These are phyloP conservation scores for Zopfochytrium polystomum DNA, from an alignment of 371 early-diverging fungal species.

Conservation along the genomic window DNA sequence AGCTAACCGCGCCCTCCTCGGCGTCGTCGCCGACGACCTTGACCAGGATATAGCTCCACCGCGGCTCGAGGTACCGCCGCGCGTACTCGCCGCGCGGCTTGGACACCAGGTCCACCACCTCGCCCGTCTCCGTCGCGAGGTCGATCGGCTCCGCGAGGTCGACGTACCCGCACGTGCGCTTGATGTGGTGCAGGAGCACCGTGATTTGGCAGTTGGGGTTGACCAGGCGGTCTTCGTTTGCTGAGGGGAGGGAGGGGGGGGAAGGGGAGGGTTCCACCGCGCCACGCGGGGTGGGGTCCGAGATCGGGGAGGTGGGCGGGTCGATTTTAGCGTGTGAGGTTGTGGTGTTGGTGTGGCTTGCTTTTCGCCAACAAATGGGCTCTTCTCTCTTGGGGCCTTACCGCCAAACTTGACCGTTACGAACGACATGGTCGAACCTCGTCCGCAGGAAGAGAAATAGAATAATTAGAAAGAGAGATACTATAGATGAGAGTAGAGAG, in stretches of 20 bases:
- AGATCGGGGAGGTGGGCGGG: not conserved
- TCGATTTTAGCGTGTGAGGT: not conserved
- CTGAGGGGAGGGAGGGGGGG: too few species aligned
- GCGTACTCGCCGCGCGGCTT: slow-evolving; percentile 51
- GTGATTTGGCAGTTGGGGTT: slow-evolving; percentile 48
- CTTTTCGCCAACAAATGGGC: not conserved
- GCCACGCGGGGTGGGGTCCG: slow-evolving; percentile 10
- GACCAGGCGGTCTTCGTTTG: slow-evolving; percentile 47
- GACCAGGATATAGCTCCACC: slow-evolving; percentile 46
- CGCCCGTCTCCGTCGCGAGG: slow-evolving; percentile 50
- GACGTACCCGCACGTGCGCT: slow-evolving; percentile 31
- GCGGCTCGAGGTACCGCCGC: slow-evolving; percentile 38
- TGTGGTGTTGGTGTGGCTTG: not conserved
- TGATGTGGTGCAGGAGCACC: slow-evolving; percentile 46
- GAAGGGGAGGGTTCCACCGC: too few species aligned
- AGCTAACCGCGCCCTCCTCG: too few species aligned
- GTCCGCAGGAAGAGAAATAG: too few species aligned
- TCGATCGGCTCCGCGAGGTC: slow-evolving; percentile 44
- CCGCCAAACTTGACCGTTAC: slow-evolving; percentile 5
- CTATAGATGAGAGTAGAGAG: too few species aligned
- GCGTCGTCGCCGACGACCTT: slow-evolving; percentile 40
- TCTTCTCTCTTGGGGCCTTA: not conserved
- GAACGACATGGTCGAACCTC: slow-evolving; percentile 3
- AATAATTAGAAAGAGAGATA: too few species aligned
- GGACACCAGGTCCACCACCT: slow-evolving; percentile 47